phyloP scores from a whole-genome alignment of 805 yeast genomes.

The Zygoascus bituminiphila region DNA sequence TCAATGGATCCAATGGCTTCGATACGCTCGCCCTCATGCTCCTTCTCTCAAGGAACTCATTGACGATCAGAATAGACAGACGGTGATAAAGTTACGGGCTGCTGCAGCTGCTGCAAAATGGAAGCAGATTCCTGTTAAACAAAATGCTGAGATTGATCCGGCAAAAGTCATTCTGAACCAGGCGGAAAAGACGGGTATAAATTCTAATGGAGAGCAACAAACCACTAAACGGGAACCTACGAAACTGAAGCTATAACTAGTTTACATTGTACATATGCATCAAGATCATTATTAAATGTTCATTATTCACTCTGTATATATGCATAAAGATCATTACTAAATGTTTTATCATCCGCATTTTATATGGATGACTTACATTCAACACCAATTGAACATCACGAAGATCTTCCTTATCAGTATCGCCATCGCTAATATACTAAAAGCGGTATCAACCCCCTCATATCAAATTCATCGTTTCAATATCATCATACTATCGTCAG shows the following conservation, averaged over 20 bases:
- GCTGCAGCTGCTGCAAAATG: constrained; percentile 34
- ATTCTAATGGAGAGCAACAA: not conserved
- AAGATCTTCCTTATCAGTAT: too few relatives aligned
- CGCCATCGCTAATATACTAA: too few relatives aligned
- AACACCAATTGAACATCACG: too few relatives aligned
- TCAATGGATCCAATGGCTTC: constrained; percentile 78
- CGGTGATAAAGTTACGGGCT: constrained; percentile 43
- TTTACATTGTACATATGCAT: too few relatives aligned
- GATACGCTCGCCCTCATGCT: constrained; percentile 48
- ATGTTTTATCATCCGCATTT: too few relatives aligned
- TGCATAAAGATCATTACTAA: too few relatives aligned
- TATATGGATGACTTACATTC: too few relatives aligned
- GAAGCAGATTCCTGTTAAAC: constrained; percentile 17
- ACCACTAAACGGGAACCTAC: not conserved
- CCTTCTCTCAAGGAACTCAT: constrained; percentile 60
- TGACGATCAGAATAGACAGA: constrained; percentile 49
- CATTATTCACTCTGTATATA: too few relatives aligned
- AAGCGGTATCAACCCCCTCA: too few relatives aligned
- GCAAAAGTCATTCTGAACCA: not conserved
- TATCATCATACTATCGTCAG: too few relatives aligned
- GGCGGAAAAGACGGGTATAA: not conserved
- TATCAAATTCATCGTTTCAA: too few relatives aligned
- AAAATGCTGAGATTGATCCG: not conserved
- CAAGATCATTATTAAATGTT: too few relatives aligned
- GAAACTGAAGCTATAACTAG: not conserved